Evolutionary conservation across 805 yeast genomes (phyloP).

Genomic region (Candida michaelii): DNA sequence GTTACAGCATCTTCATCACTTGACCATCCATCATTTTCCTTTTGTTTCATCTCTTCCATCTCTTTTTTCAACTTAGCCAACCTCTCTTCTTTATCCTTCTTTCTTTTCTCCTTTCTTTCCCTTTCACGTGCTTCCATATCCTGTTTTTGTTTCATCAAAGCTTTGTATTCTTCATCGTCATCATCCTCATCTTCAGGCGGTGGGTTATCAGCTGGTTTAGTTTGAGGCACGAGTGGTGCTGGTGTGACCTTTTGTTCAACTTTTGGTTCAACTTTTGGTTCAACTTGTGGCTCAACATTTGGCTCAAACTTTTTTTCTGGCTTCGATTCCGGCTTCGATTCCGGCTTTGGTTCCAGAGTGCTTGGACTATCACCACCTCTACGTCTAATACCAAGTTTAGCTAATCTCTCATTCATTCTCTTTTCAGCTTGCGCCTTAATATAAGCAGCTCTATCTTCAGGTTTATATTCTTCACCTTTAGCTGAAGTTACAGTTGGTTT

Average conservation of each 20-base stretch:
- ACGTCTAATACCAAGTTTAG: conserved; percentile 69
- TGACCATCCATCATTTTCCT: conserved; percentile 25
- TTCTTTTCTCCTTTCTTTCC: conserved; percentile 49
- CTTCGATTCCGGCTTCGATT: too few species aligned
- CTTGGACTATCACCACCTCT: conserved; percentile 16
- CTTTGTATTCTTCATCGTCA: conserved; percentile 50
- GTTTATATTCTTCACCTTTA: conserved; percentile 25
- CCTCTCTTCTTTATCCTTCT: conserved; percentile 59
- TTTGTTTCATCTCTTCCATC: conserved; percentile 51
- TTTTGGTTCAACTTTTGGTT: conserved; percentile 4
- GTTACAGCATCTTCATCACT: conserved; percentile 15
- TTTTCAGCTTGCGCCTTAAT: conserved; percentile 74
- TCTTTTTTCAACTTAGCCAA: conserved; percentile 58
- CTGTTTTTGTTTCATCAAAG: conserved; percentile 43
- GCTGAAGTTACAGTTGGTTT: conserved; percentile 10
- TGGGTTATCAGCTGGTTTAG: conserved; percentile 11
- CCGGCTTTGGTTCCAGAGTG: too few species aligned
- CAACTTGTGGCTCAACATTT: neutral
- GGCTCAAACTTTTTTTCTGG: conserved; percentile 1
- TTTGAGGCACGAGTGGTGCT: conserved; percentile 3
- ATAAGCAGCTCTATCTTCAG: conserved; percentile 74
- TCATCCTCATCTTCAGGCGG: conserved; percentile 27
- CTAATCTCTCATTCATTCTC: conserved; percentile 82
- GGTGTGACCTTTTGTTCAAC: conserved; percentile 9
- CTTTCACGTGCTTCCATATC: conserved; percentile 44